Evolutionary conservation across 208 protist species (phyloP).

Genomic region (Novymonas esmeraldas): DNA sequence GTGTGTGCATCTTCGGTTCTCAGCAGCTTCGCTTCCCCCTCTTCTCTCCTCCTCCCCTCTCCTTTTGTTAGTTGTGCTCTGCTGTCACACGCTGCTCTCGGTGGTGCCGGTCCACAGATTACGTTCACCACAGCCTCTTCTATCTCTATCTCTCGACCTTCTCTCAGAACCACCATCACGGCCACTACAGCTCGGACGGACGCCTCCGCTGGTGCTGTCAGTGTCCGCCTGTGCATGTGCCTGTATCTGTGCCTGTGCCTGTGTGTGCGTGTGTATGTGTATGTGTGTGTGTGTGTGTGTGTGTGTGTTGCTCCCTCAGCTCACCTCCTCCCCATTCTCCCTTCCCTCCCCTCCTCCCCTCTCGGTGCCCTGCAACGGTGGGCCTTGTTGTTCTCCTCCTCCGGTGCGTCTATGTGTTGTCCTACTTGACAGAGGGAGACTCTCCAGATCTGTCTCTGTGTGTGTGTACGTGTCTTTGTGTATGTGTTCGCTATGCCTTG

Average conservation of each 20-base stretch:
- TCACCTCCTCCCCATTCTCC: background rate
- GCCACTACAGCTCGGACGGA: no score
- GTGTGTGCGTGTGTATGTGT: slow-evolving; percentile 3
- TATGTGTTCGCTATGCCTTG: no score
- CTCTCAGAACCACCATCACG: no score
- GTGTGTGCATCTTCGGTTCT: background rate
- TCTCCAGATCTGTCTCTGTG: background rate
- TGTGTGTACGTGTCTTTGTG: background rate
- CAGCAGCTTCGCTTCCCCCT: background rate
- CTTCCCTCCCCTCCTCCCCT: background rate
- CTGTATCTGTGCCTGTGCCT: background rate
- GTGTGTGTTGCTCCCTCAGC: background rate
- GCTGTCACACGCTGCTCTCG: no score
- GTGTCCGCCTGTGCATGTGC: background rate
- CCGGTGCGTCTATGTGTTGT: background rate
- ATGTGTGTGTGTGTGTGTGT: slow-evolving; percentile 1
- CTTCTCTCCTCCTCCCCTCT: background rate
- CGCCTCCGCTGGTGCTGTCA: background rate
- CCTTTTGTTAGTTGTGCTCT: no score
- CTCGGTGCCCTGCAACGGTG: background rate
- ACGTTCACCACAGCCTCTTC: background rate
- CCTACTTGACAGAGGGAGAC: background rate
- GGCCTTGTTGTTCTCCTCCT: background rate
- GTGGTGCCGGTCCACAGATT: no score
- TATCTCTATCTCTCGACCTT: background rate